A percentile compares a stretch with the other conserved stretches of the same genome.
Evolutionary conservation across 1,139 yeast genomes (phyloP).

Genomic region (Pichia norvegensis): DNA sequence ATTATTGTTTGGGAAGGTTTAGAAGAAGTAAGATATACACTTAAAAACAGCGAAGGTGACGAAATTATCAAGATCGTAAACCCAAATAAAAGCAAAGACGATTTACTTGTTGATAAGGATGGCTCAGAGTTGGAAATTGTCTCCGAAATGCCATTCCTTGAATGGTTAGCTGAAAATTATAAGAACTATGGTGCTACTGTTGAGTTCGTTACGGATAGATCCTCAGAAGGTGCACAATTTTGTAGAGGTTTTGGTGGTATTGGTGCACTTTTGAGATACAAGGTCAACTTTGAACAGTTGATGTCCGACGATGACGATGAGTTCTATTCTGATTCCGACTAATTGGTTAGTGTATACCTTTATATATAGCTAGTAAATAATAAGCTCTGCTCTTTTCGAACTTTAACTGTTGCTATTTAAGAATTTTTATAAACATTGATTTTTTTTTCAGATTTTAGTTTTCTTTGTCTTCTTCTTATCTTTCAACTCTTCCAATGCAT

Average conservation of each 20-base stretch:
- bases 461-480: constrained; percentile 28
- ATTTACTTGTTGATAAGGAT: constrained; percentile 69
- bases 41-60: constrained; percentile 76
- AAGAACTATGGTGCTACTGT: constrained; percentile 88
- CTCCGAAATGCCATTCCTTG: constrained; percentile 76
- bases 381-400: neutral
- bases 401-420: constrained; percentile 3
- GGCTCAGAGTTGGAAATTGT: constrained; percentile 86
- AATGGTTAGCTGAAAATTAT: constrained; percentile 97
- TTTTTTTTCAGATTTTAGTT: constrained; percentile 10
- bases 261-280: constrained; percentile 92
- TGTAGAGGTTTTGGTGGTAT: constrained; percentile 98
- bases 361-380: constrained; percentile 5
- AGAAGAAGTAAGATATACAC: constrained; percentile 73
- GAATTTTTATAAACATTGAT: no score
- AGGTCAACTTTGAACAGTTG: constrained; percentile 92
- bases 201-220: constrained; percentile 93
- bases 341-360: neutral
- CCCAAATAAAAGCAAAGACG: constrained; percentile 66
- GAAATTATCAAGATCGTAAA: constrained; percentile 67
- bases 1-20: constrained; percentile 89
- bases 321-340: constrained; percentile 51
- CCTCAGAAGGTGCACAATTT: constrained; percentile 97
- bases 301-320: constrained; percentile 85
- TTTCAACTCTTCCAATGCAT: constrained; percentile 64